Conservation (phyloP, 2,329 filamentous ascomycete genomes). For the Fusarium dlaminii region DNA sequence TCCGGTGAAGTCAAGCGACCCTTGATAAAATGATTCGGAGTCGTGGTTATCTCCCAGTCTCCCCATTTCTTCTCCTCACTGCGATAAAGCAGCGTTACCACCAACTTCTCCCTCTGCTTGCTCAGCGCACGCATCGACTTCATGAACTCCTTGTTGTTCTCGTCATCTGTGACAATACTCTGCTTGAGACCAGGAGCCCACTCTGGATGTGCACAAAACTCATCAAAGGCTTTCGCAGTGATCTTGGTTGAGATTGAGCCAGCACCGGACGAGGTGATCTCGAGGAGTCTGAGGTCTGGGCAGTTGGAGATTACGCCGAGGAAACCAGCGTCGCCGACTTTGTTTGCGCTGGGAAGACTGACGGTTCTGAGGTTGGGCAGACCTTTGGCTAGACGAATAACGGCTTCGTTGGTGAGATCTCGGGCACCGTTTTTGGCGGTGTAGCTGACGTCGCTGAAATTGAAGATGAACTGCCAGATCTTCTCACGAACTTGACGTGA, state of each 20-base stretch:
- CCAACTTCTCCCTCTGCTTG: slow-evolving; percentile 5
- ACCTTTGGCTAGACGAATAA: background rate
- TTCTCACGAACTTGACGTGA: background rate
- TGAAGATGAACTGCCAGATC: background rate
- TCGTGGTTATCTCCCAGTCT: slow-evolving; percentile 12
- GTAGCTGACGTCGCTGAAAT: background rate
- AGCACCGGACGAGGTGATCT: background rate
- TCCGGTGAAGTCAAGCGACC: background rate
- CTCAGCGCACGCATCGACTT: slow-evolving; percentile 18
- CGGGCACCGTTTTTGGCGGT: background rate
- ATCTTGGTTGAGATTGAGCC: background rate
- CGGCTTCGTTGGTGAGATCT: background rate
- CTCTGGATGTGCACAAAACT: slow-evolving; percentile 4
- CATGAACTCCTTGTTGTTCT: slow-evolving; percentile 8
- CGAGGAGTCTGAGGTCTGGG: background rate
- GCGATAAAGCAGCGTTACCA: background rate
- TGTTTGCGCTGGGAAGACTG: background rate
- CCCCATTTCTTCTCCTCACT: slow-evolving; percentile 10
- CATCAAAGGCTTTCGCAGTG: background rate
- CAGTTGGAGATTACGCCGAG: background rate
- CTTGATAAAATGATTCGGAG: background rate
- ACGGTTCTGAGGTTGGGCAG: background rate
- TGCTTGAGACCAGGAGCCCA: slow-evolving; percentile 17
- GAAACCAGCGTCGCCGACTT: background rate
- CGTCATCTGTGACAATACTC: background rate